Evolutionary conservation across 1,284 basidiomycete species (phyloP).

Genomic region (Sporisorium iseilematis-ciliati): DNA sequence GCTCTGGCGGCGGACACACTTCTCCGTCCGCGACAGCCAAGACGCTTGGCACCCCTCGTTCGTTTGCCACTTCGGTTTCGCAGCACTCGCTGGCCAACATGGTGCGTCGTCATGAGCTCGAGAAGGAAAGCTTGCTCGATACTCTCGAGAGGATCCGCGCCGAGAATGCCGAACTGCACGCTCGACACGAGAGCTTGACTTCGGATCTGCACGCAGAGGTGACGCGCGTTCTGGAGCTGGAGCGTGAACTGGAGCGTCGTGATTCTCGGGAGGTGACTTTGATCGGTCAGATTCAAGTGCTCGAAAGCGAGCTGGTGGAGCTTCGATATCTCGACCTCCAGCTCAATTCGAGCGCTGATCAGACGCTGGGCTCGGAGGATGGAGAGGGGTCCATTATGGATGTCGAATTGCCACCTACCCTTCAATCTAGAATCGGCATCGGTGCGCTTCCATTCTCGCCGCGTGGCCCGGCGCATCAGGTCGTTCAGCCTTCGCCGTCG

Average conservation of each 20-base stretch:
- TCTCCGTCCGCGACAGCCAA: constrained; percentile 59
- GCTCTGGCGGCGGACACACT: constrained; percentile 54
- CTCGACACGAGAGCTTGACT: constrained; percentile 44
- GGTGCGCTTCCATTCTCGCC: constrained; percentile 13
- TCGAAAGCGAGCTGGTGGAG: constrained; percentile 48
- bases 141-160: constrained; percentile 51
- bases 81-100: constrained; percentile 46
- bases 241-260: constrained; percentile 55
- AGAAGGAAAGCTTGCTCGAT: constrained; percentile 60
- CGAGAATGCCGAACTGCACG: constrained; percentile 44
- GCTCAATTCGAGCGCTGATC: constrained; percentile 41
- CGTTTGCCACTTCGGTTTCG: constrained; percentile 44
- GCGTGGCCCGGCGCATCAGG: constrained; percentile 5
- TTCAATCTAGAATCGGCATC: constrained; percentile 14
- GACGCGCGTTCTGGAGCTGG: constrained; percentile 57
- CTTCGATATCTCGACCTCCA: constrained; percentile 38
- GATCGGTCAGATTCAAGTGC: constrained; percentile 40
- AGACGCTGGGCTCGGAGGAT: constrained; percentile 41
- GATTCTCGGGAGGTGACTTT: constrained; percentile 44
- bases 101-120: constrained; percentile 58
- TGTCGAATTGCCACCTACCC: constrained; percentile 27
- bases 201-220: constrained; percentile 61
- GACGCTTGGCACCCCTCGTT: constrained; percentile 59
- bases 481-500: constrained; percentile 16
- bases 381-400: constrained; percentile 47